Evolutionary conservation across 2,329 filamentous ascomycete genomes (phyloP).

Genomic region (Alternaria consortialis): DNA sequence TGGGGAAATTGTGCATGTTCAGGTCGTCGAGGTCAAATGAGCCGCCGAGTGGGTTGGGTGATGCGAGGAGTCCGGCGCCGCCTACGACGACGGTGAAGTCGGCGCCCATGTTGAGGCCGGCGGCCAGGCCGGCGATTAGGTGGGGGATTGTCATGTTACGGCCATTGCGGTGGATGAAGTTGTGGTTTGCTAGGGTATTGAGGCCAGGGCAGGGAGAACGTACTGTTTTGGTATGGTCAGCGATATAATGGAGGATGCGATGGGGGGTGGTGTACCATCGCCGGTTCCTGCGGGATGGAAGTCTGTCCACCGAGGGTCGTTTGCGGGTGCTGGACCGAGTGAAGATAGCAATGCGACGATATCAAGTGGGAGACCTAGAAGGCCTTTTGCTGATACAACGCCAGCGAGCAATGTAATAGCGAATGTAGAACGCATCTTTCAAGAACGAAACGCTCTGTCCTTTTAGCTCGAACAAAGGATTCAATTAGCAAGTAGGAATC

Average conservation of each 20-base stretch:
- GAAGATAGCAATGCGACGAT: slow-evolving; percentile 17
- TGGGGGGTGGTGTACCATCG: slow-evolving; percentile 16
- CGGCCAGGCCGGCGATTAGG: slow-evolving; percentile 26
- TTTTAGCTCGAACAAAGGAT: too few species aligned
- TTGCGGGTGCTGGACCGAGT: slow-evolving; percentile 17
- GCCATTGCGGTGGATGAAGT: slow-evolving; percentile 28
- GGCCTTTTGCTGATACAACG: slow-evolving; percentile 4
- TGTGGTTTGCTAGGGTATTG: slow-evolving; percentile 30
- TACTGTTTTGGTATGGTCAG: neutral
- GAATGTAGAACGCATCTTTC: slow-evolving; percentile 1
- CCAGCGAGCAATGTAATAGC: neutral
- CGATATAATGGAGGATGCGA: neutral
- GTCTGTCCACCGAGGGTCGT: slow-evolving; percentile 24
- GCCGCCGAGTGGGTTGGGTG: slow-evolving; percentile 22
- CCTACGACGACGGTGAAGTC: slow-evolving; percentile 28
- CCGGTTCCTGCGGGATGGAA: slow-evolving; percentile 17
- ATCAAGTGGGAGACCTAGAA: slow-evolving; percentile 19
- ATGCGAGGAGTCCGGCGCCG: slow-evolving; percentile 22
- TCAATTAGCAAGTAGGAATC: neutral
- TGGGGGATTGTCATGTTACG: slow-evolving; percentile 25
- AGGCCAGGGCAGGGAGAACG: slow-evolving; percentile 28
- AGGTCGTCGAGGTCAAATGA: slow-evolving; percentile 30
- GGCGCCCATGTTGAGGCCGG: slow-evolving; percentile 27
- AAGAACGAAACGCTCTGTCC: neutral
- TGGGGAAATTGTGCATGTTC: slow-evolving; percentile 30